A percentile compares a stretch with the other conserved stretches of the same genome.
Evolutionary conservation across 2,329 filamentous ascomycete genomes (phyloP).

Genomic region (Pyrenophora teres): DNA sequence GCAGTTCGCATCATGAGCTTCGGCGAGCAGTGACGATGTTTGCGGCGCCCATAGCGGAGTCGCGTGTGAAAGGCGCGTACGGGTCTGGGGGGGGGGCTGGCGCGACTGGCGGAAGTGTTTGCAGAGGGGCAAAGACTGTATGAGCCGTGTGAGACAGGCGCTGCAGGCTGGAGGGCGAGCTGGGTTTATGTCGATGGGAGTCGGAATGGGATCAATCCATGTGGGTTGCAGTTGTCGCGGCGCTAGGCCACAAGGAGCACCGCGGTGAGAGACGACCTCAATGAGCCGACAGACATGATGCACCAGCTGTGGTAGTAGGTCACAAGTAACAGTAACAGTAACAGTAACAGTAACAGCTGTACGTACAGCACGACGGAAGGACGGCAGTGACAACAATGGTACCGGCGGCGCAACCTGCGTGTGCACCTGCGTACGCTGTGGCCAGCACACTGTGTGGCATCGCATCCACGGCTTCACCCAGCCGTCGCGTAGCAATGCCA

Average conservation of each 20-base stretch:
- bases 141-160: not conserved
- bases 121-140: not conserved
- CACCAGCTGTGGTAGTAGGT: no score
- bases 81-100: not conserved
- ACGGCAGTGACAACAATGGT: no score
- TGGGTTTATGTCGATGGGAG: conserved; percentile 1
- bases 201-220: not conserved
- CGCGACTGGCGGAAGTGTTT: not conserved
- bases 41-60: conserved; percentile 41
- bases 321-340: no score
- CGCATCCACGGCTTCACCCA: not conserved
- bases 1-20: conserved; percentile 40
- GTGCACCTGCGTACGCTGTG: no score
- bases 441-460: no score
- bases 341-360: no score
- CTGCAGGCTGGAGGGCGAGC: not conserved
- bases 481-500: not conserved
- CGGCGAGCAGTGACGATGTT: conserved; percentile 26
- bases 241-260: conserved; percentile 18
- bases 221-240: conserved; percentile 1
- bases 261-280: conserved; percentile 20
- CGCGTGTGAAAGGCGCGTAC: conserved; percentile 5
- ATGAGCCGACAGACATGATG: not conserved
- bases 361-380: no score
- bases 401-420: no score